Evolutionary conservation across 2,329 filamentous ascomycete species (phyloP), one percentile per base, ranked within the genome.

Genomic region (Alternaria postmessia): DNA sequence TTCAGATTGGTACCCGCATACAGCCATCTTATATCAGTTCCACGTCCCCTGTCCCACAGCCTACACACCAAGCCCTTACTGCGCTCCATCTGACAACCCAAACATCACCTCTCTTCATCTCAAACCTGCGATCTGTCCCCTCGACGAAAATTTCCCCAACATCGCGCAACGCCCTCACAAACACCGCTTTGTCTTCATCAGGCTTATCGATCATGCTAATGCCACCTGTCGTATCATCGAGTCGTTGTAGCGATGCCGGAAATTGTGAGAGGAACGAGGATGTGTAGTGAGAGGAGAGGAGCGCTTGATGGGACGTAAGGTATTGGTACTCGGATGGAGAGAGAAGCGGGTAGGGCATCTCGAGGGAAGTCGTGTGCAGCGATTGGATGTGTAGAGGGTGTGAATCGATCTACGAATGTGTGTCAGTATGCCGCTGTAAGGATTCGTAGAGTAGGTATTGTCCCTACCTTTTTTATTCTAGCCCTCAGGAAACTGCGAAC

Each of bases 131-230:
- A 65, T 91, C 88, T 8, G 88, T 88, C 12, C 89, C 89, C 63
- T 84, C 84, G 7, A 88, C 85, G 18, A 61, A 73, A 20, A 82
- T 81, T 12, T 89, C 85, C 5, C 86, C 81, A 3, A 83, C 81
- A 71, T 91, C 87, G 54, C 83, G 84, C 54, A 94, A 79, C 49
- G 91, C 84, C 62, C 94, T 84, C 41, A 93, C 88, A 78, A 99
- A 97, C 2, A 98, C 94, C 7, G 93, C 93, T 2, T 87, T 85
- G 62, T 95, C 91, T 48, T 88, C 81, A 75, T 98, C 95, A 0
- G 95, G 95, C 2, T 87, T 84, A 74, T 97, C 93, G 30, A 98
- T 88, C 95, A 99, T 99, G 80, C 87, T 93, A 57, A 94, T 89
- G 9, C 94, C 94, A 30, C 93, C 94, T 0, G 91, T 89, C 14